phyloP scores from a whole-genome alignment of 768 basidiomycete species.

The Guyanaporus albipodus region DNA sequence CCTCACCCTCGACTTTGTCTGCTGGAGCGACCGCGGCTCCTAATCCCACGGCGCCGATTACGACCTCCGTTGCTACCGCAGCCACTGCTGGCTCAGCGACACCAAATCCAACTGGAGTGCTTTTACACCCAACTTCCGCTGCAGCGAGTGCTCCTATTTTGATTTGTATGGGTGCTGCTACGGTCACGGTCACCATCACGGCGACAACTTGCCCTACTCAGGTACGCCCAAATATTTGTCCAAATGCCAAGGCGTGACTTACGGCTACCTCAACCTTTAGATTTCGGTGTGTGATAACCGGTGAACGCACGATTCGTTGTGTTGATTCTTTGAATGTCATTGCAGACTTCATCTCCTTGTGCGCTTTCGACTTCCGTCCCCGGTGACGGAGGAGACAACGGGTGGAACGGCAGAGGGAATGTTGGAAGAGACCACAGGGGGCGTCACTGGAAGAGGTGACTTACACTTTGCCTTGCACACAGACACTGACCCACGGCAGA shows the following conservation, averaged over 20 bases:
- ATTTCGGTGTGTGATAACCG: no score
- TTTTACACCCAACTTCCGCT: neutral
- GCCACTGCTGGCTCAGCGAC: no score
- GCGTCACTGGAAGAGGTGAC: slow-evolving; percentile 4
- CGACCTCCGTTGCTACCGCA: no score
- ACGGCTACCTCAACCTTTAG: no score
- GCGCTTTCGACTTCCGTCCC: no score
- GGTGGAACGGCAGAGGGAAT: neutral
- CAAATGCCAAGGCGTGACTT: no score
- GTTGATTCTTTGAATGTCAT: neutral
- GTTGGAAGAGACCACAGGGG: neutral
- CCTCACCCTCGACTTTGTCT: neutral
- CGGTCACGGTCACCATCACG: slow-evolving; percentile 19
- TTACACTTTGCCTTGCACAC: neutral
- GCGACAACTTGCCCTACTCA: slow-evolving; percentile 10
- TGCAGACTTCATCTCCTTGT: slow-evolving; percentile 1
- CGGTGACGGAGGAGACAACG: no score
- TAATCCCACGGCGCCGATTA: no score
- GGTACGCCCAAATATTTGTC: no score
- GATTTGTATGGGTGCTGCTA: neutral
- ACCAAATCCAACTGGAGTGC: no score
- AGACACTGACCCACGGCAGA: slow-evolving; percentile 2
- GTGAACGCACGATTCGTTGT: no score
- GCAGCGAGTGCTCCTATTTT: neutral
- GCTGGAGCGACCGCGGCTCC: neutral